Base-by-base conservation (phyloP, 306 rosid genomes). In the Dryas octopetala region DNA sequence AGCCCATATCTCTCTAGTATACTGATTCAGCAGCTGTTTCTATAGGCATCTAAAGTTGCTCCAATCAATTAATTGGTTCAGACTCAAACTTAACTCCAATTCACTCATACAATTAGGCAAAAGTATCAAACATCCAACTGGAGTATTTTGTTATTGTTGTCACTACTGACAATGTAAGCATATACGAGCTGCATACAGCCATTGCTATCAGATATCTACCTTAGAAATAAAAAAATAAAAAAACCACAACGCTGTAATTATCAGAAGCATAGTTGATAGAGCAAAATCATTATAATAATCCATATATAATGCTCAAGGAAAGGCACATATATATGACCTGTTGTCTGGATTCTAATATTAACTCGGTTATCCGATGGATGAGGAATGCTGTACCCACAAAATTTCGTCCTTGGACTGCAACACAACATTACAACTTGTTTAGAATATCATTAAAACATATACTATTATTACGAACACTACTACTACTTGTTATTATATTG, bases 301-400 rank as follows among this genome's bases (percentile, higher is more conserved):
- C 65, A 28, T 38, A 58, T 28, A 48, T 68, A 28, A 46, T 38
- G 70, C 58, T 45, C 7, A 4, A 68, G 62, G 43, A 43, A 73
- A 49, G 48, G n/a, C 9, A n/a, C 19, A 32, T 50, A 59, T 43
- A 59, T 43, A 10, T 81, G 83, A 88, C 98, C 92, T 54, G 92
- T 93, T 52, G 97, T 88, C 72, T 91, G 94, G 70, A 91, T 85
- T 82, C 97, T 85, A 62, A 89, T 79, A 73, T 93, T 93, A 76
- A 91, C 98, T 48, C 81, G 87, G 70, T 88, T 91, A 8, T 93
- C 96, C 40, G 92, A 93, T 57, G 92, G 98, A 85, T 93, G 97
- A 71, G 98, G 97, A 79, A 89, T 93, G 94, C 88, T 93, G 80
- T 91, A 88, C 15, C 97, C 98, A 62, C 84, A 77, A 71, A 89